Evolutionary conservation across 148 eudicot species (phyloP), one percentile per base, ranked within the genome.

Genomic region (Cornus florida): DNA sequence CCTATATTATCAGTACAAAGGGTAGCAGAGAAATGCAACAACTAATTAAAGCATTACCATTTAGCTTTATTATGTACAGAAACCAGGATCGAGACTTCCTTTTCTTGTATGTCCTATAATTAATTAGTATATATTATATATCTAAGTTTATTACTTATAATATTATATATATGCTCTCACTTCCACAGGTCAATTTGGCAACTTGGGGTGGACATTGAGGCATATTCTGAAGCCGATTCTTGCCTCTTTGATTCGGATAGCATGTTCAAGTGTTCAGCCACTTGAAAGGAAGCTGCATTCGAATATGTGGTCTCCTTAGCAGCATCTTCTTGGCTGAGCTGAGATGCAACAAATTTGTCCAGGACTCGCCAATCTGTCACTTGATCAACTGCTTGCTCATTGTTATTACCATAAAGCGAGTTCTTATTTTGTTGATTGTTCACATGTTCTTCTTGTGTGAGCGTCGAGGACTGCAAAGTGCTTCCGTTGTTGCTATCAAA

Each of bases 331-430:
- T 90, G 90, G 84, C 97, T 88, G 16, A 93, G 89, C 75, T 91
- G 97, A 81, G 93, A 90, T 17, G 97, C 97, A 66, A 93, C 97
- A 80, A 93, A 91, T 78, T 90, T 93, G 17, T 93, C 97, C 16
- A 93, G 90, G 10, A 87, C 86, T 75, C 94, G 86, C 97, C 97
- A 93, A 83, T 93, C 97, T 4, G 93, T 91, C 60, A 86, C 86
- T 75, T 91, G 93, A 87, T 90, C 89, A 3, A 53, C 69, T 24
- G 43, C 80, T 53, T 80, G 89, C 31, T 89, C 83, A 75, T 68
- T 72, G 28, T 41, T 67, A 67, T 80, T 82, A 3, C 75, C 78
- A 75, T 82, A 85, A 32, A 80, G 50, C 1, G 82, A 80, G 70
- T 83, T 75, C 24, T 77, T 73, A 17, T 82, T 84, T 73, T 77